Evolutionary conservation across 139 green algal species (phyloP).

Genomic region (Chlamydomonas incerta): DNA sequence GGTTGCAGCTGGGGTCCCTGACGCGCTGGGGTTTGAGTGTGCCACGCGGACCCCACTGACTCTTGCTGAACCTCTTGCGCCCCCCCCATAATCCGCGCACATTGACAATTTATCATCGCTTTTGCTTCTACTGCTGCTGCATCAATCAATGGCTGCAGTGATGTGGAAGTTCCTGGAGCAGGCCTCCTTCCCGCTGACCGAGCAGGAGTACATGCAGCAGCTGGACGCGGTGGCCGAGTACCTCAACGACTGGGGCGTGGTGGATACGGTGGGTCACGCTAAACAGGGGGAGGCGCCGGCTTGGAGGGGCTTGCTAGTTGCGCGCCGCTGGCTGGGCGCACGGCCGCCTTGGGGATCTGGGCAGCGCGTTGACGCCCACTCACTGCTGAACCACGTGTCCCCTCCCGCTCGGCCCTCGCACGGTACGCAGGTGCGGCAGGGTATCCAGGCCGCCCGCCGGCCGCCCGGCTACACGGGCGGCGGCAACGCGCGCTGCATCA

Average conservation of each 20-base stretch:
- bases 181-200: constrained; percentile 41
- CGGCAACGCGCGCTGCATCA: constrained; percentile 49
- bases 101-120: neutral
- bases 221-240: constrained; percentile 54
- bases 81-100: neutral
- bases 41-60: neutral
- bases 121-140: no score
- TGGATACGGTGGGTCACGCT: constrained; percentile 32
- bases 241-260: constrained; percentile 48
- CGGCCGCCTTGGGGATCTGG: no score
- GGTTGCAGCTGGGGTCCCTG: no score
- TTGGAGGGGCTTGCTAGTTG: no score
- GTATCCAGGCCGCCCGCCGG: constrained; percentile 33
- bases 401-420: no score
- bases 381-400: no score
- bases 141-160: neutral
- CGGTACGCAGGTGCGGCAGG: constrained; percentile 32
- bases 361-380: no score
- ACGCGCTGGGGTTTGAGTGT: neutral
- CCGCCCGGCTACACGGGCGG: constrained; percentile 52
- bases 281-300: neutral
- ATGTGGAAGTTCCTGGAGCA: constrained; percentile 59
- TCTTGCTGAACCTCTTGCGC: neutral
- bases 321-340: no score
- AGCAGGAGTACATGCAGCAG: constrained; percentile 58